Percentiles rank a stretch among this genome's conserved stretches.
phyloP scores from a whole-genome alignment of 2,329 filamentous ascomycete species.

The Penicillium sp. region DNA sequence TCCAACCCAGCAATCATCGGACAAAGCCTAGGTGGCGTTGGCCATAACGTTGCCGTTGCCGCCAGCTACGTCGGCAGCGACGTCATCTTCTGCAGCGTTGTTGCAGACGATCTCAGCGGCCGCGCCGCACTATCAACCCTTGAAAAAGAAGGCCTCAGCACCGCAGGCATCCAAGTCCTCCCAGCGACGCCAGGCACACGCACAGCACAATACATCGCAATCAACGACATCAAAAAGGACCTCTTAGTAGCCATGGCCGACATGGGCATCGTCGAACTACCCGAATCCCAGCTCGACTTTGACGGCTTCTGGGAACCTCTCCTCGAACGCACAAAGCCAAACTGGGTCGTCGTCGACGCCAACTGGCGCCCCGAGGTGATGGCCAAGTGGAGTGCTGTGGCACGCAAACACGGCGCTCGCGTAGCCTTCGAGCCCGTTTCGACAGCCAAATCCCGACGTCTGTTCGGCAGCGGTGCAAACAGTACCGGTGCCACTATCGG shows the following conservation, averaged over 20 bases:
- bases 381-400: conserved; percentile 64
- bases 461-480: conserved; percentile 53
- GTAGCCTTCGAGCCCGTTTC: conserved; percentile 90
- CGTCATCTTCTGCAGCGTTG: conserved; percentile 74
- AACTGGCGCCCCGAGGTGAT: conserved; percentile 75
- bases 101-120: conserved; percentile 78
- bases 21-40: conserved; percentile 86
- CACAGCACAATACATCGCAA: conserved; percentile 86
- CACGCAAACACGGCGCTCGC: conserved; percentile 54
- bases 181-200: conserved; percentile 54
- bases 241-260: conserved; percentile 93
- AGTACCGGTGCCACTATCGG: conserved; percentile 30
- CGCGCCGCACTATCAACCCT: conserved; percentile 68
- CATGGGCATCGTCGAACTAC: conserved; percentile 73
- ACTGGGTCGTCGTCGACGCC: conserved; percentile 79
- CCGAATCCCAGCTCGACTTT: conserved; percentile 42
- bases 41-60: conserved; percentile 85
- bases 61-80: conserved; percentile 66
- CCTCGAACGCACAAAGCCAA: conserved; percentile 58
- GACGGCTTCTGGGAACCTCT: conserved; percentile 60
- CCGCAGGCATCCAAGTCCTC: conserved; percentile 63
- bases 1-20: conserved; percentile 81
- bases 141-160: conserved; percentile 56
- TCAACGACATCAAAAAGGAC: conserved; percentile 81
- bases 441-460: conserved; percentile 67